Evolutionary conservation across 2,329 filamentous ascomycete genomes (phyloP), one percentile per base, ranked within the genome.

Genomic region (Colletotrichum liaoningense): DNA sequence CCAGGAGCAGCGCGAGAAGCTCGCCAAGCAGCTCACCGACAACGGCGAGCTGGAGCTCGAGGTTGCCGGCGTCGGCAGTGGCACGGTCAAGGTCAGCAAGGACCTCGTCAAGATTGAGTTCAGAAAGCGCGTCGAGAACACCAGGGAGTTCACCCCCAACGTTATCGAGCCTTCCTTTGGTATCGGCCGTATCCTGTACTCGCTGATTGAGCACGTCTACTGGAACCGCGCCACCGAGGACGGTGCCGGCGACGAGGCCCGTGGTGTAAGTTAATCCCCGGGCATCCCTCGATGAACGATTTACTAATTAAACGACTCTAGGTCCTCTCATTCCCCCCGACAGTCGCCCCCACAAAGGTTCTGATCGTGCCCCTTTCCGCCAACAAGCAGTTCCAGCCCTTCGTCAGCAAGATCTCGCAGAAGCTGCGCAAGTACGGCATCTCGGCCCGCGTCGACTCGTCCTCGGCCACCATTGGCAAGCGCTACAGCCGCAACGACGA

Each of bases 81-180:
- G 94, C 82, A 95, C 93, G 84, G 94, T 95, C 28, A 92, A 96
- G 81, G 86, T 98, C 64, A 88, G 89, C 78, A 92, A 93, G 80
- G 95, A 98, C 74, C 88, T 97, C 62, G 87, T 99, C 80, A 90
- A 88, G 72, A 95, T 98, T 78, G 94, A 95, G 86, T 95, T 94
- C 86, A 91, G 92, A 78, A 97, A 93, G 77, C 89, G 95, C 75
- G 89, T 92, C 4, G 94, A 98, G 83, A 93, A 97, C 81, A 91
- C 92, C 72, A 91, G 97, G 79, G 95, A 98, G 82, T 99, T 94
- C 86, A 97, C 93, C 0, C 96, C 96, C 73, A 98, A 98, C 81
- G 95, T 97, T 60, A 97, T 98, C 78, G 97, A 99, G 86, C 97
- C 96, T 1, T 98, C 96, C 0, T 99, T 98, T 79, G 96, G 96